phyloP scores from a whole-genome alignment of 2,329 filamentous ascomycete genomes.

The Talaromyces sp. region DNA sequence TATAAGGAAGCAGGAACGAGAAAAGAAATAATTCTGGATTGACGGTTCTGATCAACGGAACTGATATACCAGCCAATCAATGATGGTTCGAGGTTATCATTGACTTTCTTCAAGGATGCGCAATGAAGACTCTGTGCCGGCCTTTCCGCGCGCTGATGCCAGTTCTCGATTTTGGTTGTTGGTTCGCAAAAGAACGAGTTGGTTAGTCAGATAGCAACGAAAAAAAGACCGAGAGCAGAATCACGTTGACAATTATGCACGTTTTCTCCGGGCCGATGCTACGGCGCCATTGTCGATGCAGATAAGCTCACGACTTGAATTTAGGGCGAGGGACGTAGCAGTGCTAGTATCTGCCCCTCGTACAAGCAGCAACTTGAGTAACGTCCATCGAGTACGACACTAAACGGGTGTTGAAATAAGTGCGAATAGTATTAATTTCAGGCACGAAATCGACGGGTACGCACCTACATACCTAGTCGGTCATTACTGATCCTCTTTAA shows the following conservation, averaged over 20 bases:
- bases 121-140: neutral
- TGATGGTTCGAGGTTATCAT: neutral
- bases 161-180: neutral
- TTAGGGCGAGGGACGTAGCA: slow-evolving; percentile 1
- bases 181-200: neutral
- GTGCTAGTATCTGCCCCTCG: slow-evolving; percentile 2
- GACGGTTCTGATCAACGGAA: neutral
- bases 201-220: neutral
- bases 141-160: neutral
- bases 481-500: neutral
- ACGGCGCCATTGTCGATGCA: slow-evolving; percentile 2
- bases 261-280: neutral
- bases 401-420: neutral
- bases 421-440: neutral
- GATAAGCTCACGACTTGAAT: slow-evolving; percentile 1
- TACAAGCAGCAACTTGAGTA: neutral
- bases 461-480: neutral
- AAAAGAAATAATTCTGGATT: neutral
- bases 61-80: neutral
- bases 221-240: neutral
- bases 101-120: neutral
- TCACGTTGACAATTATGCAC: slow-evolving; percentile 1
- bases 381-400: neutral
- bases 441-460: neutral
- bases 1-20: slow-evolving; percentile 4